These are phyloP conservation scores for Exophiala aquamarina DNA, from an alignment of 2,329 filamentous ascomycete genomes.

Conservation along the genomic window DNA sequence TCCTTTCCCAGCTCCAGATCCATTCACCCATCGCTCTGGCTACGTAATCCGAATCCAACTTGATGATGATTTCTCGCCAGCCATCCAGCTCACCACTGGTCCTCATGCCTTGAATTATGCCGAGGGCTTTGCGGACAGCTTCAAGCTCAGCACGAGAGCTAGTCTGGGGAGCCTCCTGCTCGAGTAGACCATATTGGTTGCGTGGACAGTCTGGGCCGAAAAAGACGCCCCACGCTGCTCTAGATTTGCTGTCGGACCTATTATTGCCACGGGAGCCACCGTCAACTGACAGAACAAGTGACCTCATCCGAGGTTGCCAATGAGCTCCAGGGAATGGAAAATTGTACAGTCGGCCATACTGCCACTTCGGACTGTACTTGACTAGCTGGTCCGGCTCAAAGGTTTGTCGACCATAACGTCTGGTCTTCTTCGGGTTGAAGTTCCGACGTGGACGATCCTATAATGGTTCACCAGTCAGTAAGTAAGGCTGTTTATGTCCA, in stretches of 20 bases:
- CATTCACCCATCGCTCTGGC: conserved; percentile 47
- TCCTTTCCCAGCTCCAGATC: conserved; percentile 44
- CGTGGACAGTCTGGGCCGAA: conserved; percentile 23
- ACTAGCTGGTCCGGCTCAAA: conserved; percentile 23
- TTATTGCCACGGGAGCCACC: conserved; percentile 24
- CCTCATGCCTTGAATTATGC: conserved; percentile 17
- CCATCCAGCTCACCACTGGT: conserved; percentile 20
- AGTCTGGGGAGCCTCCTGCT: conserved; percentile 35
- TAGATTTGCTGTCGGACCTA: conserved; percentile 15
- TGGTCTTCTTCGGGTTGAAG: conserved; percentile 24
- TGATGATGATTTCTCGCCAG: conserved; percentile 50
- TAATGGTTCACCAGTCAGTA: not conserved
- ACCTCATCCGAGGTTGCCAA: conserved; percentile 24
- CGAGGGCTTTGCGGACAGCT: conserved; percentile 52
- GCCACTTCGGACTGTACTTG: conserved; percentile 27
- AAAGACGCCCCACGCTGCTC: conserved; percentile 22
- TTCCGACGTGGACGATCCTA: conserved; percentile 25
- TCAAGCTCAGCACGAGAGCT: conserved; percentile 59
- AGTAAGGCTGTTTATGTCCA: too few relatives aligned
- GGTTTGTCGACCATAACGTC: conserved; percentile 24
- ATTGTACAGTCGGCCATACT: conserved; percentile 21
- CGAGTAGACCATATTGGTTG: conserved; percentile 19
- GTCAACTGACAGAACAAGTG: conserved; percentile 24
- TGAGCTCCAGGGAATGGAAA: conserved; percentile 21
- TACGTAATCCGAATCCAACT: conserved; percentile 56